A percentile compares a stretch with the other conserved stretches of the same genome.
phyloP scores from a whole-genome alignment of 2,329 filamentous ascomycete species.

The Sordariomycetes sp. region DNA sequence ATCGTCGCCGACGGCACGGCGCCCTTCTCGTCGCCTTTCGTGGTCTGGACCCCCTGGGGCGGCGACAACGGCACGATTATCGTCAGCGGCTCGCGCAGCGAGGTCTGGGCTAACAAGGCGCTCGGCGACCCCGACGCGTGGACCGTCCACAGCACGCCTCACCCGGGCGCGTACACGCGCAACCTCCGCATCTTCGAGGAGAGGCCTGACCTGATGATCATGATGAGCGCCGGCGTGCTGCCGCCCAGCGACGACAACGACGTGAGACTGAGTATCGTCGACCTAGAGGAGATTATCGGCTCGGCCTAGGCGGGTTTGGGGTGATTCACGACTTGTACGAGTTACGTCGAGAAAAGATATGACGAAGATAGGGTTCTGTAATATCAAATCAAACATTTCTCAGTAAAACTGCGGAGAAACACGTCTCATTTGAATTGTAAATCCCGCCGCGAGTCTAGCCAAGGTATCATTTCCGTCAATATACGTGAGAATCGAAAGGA shows the following conservation, averaged over 20 bases:
- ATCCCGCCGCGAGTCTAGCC: slow-evolving; percentile 2
- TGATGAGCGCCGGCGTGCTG: slow-evolving; percentile 29
- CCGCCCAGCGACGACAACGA: slow-evolving; percentile 32
- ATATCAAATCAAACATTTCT: not conserved
- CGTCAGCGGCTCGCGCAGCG: slow-evolving; percentile 21
- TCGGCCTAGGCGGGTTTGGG: not conserved
- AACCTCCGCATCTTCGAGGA: slow-evolving; percentile 20
- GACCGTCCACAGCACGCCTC: slow-evolving; percentile 19
- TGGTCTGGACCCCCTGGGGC: slow-evolving; percentile 27
- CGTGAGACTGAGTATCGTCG: slow-evolving; percentile 21
- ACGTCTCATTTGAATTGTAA: not conserved
- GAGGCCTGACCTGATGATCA: slow-evolving; percentile 20
- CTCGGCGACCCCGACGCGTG: slow-evolving; percentile 22
- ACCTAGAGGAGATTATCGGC: slow-evolving; percentile 7
- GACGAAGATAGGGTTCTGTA: not conserved
- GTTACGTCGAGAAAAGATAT: not conserved
- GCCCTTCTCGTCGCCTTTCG: slow-evolving; percentile 22
- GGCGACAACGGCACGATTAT: slow-evolving; percentile 30
- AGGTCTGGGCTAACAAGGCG: slow-evolving; percentile 27
- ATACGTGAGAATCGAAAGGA: not conserved
- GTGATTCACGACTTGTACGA: not conserved
- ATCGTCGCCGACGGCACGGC: slow-evolving; percentile 18
- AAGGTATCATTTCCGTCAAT: slow-evolving; percentile 3
- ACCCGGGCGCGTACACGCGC: slow-evolving; percentile 22
- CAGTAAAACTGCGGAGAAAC: not conserved